Percentiles rank a stretch among this genome's conserved stretches.
Evolutionary conservation across 805 yeast genomes (phyloP).

Genomic region (Kodamaea jinghongensis): DNA sequence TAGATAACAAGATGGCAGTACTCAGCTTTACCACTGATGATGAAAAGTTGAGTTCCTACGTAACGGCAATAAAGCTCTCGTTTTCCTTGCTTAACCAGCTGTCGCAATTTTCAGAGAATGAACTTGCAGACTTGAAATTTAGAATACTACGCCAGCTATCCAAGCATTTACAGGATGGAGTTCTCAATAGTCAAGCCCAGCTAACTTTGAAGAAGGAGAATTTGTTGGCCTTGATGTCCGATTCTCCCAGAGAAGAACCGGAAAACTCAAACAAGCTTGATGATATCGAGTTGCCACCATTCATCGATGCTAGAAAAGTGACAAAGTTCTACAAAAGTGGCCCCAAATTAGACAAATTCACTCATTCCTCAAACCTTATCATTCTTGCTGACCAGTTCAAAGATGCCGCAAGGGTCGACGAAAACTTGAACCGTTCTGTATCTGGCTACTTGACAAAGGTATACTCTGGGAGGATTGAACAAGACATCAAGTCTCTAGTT

Average conservation of each 20-base stretch:
- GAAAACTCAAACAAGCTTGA: conserved; percentile 25
- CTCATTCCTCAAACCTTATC: conserved; percentile 15
- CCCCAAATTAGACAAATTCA: conserved; percentile 4
- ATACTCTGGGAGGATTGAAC: conserved; percentile 22
- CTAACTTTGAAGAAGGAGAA: conserved; percentile 10
- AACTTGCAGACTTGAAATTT: background rate
- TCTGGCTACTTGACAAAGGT: conserved; percentile 14
- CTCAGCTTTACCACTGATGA: conserved; percentile 31
- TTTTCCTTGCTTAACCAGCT: conserved; percentile 20
- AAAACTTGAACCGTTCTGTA: background rate
- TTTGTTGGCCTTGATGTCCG: conserved; percentile 11
- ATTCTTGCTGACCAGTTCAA: conserved; percentile 14
- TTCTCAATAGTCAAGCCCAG: background rate
- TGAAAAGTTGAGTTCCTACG: conserved; percentile 25
- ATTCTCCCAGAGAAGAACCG: conserved; percentile 5
- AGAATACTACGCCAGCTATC: background rate
- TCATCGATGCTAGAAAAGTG: conserved; percentile 32
- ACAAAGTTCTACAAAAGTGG: conserved; percentile 12
- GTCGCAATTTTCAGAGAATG: conserved; percentile 6
- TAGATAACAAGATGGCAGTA: conserved; percentile 23
- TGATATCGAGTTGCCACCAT: conserved; percentile 35
- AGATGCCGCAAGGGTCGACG: background rate
- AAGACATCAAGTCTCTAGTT: conserved; percentile 11
- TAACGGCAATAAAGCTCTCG: conserved; percentile 32
- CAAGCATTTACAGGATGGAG: background rate